A percentile compares a stretch with the other conserved stretches of the same genome.
These are phyloP conservation scores for Thielaviopsis populi DNA, from an alignment of 2,329 filamentous ascomycete species.

Conservation along the genomic window DNA sequence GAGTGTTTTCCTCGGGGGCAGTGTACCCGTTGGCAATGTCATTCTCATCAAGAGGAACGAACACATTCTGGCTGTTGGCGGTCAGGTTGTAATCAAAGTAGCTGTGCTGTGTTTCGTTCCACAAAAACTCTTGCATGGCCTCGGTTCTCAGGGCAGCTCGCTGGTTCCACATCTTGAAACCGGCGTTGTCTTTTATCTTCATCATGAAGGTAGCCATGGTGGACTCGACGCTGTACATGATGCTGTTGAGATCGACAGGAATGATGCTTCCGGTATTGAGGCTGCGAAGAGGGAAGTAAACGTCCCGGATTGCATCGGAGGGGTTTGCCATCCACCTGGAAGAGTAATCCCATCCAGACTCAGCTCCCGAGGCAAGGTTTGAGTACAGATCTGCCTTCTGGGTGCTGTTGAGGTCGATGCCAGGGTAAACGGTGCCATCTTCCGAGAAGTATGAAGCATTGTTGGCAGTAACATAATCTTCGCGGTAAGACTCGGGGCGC, in stretches of 20 bases:
- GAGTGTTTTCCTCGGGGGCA: conserved; percentile 25
- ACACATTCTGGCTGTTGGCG: conserved; percentile 39
- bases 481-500: conserved; percentile 50
- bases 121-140: conserved; percentile 48
- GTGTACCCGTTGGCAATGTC: conserved; percentile 12
- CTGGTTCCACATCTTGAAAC: conserved; percentile 34
- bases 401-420: conserved; percentile 35
- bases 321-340: conserved; percentile 44
- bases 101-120: conserved; percentile 45
- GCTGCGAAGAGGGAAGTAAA: conserved; percentile 50
- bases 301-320: conserved; percentile 40
- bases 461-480: conserved; percentile 51
- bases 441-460: conserved; percentile 47
- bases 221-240: conserved; percentile 50
- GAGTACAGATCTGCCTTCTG: conserved; percentile 40
- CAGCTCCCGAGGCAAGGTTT: conserved; percentile 49
- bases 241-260: conserved; percentile 53
- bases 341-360: conserved; percentile 51
- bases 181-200: conserved; percentile 34
- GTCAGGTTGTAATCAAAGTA: conserved; percentile 60
- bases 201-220: conserved; percentile 41
- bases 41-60: conserved; percentile 23
- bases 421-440: conserved; percentile 44
- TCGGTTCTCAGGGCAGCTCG: conserved; percentile 39
- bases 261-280: conserved; percentile 44